Percentiles rank a stretch among this genome's conserved stretches.
Conservation (phyloP, 2,329 filamentous ascomycete genomes). For the Chrysosphaeria jannelii region DNA sequence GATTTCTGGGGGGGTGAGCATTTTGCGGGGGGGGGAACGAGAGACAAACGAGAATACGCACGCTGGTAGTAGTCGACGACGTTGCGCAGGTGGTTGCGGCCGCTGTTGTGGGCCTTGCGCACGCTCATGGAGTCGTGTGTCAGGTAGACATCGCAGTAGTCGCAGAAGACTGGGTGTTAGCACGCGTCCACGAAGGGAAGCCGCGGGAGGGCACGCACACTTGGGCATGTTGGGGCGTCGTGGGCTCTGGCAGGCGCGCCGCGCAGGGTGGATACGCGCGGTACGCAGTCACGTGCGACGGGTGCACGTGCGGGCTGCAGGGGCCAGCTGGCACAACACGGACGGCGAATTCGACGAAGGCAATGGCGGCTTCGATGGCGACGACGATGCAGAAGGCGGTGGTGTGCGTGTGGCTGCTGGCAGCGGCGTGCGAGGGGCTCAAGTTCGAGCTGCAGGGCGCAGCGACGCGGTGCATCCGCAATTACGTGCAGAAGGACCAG, state of each 20-base stretch:
- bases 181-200: not conserved
- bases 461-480: conserved; percentile 75
- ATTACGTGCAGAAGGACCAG: conserved; percentile 79
- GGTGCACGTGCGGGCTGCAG: too few relatives aligned
- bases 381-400: too few relatives aligned
- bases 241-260: not conserved
- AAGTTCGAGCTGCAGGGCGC: conserved; percentile 85
- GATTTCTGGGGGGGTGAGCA: conserved; percentile 33
- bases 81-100: conserved; percentile 87
- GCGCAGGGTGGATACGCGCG: not conserved
- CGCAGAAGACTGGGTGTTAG: conserved; percentile 12
- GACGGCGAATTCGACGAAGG: not conserved
- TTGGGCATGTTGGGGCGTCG: conserved; percentile 1
- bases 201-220: conserved; percentile 1
- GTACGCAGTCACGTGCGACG: too few relatives aligned
- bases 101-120: conserved; percentile 91
- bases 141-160: conserved; percentile 99
- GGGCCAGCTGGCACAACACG: too few relatives aligned
- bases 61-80: conserved; percentile 97
- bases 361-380: too few relatives aligned
- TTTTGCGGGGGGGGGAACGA: not conserved
- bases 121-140: conserved; percentile 99
- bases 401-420: conserved; percentile 11
- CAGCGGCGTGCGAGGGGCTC: conserved; percentile 31
- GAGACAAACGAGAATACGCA: conserved; percentile 18